phyloP scores from a whole-genome alignment of 176 grass and related monocot species.

The Eragrostis curvula region DNA sequence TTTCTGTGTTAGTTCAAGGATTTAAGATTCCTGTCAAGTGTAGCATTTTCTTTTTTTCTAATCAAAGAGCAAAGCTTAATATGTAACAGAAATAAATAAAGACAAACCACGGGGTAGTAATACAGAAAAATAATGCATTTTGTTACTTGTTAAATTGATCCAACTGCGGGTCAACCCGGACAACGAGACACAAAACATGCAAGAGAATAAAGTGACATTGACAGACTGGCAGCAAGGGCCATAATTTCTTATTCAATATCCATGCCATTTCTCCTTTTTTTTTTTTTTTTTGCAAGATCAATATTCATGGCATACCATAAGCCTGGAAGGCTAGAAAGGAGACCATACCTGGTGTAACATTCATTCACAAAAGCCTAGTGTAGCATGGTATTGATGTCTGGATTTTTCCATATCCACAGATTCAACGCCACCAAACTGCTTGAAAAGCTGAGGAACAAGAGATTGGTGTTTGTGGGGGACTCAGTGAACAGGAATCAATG shows the following conservation, averaged over 20 bases:
- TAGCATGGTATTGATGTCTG: not conserved
- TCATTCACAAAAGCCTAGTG: not conserved
- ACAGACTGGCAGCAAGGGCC: not conserved
- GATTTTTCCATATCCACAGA: conserved; percentile 42
- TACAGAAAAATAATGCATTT: not conserved
- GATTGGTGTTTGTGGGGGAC: conserved; percentile 84
- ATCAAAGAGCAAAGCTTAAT: not conserved
- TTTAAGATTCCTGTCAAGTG: not conserved
- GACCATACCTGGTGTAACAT: not conserved
- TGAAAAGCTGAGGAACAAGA: conserved; percentile 68
- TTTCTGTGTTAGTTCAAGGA: not conserved
- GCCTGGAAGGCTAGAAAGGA: not conserved
- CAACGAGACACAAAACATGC: not conserved
- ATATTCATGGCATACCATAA: too few relatives aligned
- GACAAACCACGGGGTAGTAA: not conserved
- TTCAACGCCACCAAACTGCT: conserved; percentile 69
- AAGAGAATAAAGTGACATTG: not conserved
- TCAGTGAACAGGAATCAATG: conserved; percentile 94
- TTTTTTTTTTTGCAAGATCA: too few relatives aligned
- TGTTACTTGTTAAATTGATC: not conserved
- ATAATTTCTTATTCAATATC: not conserved
- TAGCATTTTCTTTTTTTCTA: not conserved
- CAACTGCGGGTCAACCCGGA: not conserved
- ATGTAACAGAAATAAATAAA: not conserved
- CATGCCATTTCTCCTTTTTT: not conserved